These are phyloP conservation scores for Acacia confusa DNA, from an alignment of 306 rosid species.

Conservation along the genomic window DNA sequence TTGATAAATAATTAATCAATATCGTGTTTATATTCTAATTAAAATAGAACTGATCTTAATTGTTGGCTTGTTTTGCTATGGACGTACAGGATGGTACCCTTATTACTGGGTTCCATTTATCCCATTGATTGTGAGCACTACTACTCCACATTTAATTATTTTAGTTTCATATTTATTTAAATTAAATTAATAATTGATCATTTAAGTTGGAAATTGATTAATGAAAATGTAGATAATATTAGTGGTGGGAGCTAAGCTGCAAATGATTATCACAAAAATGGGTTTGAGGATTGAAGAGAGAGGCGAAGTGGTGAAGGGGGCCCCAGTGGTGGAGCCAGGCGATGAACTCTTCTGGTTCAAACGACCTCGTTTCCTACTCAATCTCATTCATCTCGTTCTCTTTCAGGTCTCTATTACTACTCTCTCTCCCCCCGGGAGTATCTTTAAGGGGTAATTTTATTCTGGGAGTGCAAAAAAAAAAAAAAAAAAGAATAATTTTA, in stretches of 20 bases:
- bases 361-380: constrained; percentile 59
- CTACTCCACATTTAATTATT: not conserved
- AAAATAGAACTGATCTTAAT: no score
- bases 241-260: constrained; percentile 75
- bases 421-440: no score
- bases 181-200: not conserved
- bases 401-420: constrained; percentile 48
- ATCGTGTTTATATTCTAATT: not conserved
- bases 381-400: constrained; percentile 65
- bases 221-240: constrained; percentile 53
- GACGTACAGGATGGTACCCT: constrained; percentile 62
- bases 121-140: constrained; percentile 68
- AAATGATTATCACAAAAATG: constrained; percentile 70
- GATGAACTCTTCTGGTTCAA: constrained; percentile 88
- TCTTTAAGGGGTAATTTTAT: no score
- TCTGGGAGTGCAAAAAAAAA: no score
- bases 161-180: not conserved
- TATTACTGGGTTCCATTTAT: constrained; percentile 80
- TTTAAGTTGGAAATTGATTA: not conserved
- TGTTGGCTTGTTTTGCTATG: not conserved
- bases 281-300: constrained; percentile 65
- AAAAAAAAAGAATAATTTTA: no score
- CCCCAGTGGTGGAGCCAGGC: constrained; percentile 69
- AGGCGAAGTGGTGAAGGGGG: constrained; percentile 75
- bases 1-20: not conserved